Conservation (phyloP, 345 rosid genomes). For the Sapria himalayana region DNA sequence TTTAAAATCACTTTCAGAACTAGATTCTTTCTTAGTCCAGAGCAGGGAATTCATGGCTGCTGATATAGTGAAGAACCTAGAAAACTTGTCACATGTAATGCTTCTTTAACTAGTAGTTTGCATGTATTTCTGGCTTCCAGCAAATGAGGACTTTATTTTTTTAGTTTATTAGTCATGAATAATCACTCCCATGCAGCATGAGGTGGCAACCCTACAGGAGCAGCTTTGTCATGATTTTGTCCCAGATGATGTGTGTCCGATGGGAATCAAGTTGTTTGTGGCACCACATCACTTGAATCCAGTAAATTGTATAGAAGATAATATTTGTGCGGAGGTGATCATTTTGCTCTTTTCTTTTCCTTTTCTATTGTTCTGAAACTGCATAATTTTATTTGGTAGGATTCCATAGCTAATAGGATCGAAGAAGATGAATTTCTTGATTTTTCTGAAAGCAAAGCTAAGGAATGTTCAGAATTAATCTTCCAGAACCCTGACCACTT, state of each 20-base stretch:
- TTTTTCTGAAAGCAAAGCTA: slow-evolving; percentile 19
- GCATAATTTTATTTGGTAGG: slow-evolving; percentile 16
- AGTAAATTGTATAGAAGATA: slow-evolving; percentile 14
- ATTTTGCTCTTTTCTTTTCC: slow-evolving; percentile 4
- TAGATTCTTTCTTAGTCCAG: slow-evolving; percentile 35
- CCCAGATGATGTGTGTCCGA: slow-evolving; percentile 71
- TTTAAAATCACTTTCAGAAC: slow-evolving; percentile 28
- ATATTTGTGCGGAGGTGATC: slow-evolving; percentile 20
- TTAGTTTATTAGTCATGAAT: slow-evolving; percentile 5
- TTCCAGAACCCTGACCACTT: slow-evolving; percentile 21
- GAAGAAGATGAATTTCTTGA: slow-evolving; percentile 48
- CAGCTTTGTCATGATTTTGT: slow-evolving; percentile 51
- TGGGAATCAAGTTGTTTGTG: slow-evolving; percentile 36
- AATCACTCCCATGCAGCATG: slow-evolving; percentile 29
- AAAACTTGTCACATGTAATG: slow-evolving; percentile 35
- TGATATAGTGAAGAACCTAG: slow-evolving; percentile 55
- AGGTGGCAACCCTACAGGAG: slow-evolving; percentile 25
- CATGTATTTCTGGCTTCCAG: too few species aligned
- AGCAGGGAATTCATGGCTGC: slow-evolving; percentile 35
- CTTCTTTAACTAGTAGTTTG: too few species aligned
- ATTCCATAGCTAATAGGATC: slow-evolving; percentile 13
- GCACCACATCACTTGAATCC: slow-evolving; percentile 19
- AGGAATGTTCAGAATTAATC: slow-evolving; percentile 14
- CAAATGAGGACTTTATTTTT: too few species aligned
- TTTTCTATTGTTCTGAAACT: slow-evolving; percentile 7